phyloP scores from a whole-genome alignment of 371 early-diverging fungal species.

The Funneliformis caledonium region DNA sequence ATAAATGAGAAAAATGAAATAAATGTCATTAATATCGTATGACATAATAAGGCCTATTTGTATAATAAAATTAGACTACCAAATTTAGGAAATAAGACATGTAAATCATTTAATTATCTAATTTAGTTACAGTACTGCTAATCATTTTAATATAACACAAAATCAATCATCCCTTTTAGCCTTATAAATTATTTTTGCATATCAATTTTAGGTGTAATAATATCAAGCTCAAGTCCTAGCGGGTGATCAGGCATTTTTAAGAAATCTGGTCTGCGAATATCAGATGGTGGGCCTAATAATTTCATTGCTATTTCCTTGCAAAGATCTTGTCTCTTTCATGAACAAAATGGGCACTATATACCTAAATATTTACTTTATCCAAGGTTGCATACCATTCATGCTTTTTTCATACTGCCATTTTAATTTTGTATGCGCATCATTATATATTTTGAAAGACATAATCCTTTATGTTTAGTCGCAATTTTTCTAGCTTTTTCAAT shows the following conservation, averaged over 20 bases:
- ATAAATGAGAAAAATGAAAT: too few species aligned
- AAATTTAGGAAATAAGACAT: too few species aligned
- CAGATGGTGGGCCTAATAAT: conserved; percentile 33
- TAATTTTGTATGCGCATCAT: not conserved
- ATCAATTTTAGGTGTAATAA: too few species aligned
- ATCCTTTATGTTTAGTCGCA: not conserved
- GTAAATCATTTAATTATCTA: too few species aligned
- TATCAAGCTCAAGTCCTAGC: conserved; percentile 26
- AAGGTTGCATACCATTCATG: conserved; percentile 5
- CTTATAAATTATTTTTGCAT: too few species aligned
- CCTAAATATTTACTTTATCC: conserved; percentile 7
- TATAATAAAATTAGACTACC: too few species aligned
- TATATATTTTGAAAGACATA: conserved; percentile 16
- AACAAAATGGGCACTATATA: conserved; percentile 32
- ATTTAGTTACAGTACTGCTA: too few species aligned
- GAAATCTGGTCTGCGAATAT: conserved; percentile 19
- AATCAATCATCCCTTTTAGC: too few species aligned
- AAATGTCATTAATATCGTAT: too few species aligned
- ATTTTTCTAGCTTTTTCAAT: conserved; percentile 22
- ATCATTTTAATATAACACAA: too few species aligned
- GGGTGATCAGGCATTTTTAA: conserved; percentile 20
- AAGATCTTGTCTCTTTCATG: conserved; percentile 32
- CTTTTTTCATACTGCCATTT: conserved; percentile 11
- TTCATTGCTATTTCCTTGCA: not conserved
- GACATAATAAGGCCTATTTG: too few species aligned